Conservation (phyloP, 2,329 filamentous ascomycete genomes). For the Hirsutella minnesotensis region DNA sequence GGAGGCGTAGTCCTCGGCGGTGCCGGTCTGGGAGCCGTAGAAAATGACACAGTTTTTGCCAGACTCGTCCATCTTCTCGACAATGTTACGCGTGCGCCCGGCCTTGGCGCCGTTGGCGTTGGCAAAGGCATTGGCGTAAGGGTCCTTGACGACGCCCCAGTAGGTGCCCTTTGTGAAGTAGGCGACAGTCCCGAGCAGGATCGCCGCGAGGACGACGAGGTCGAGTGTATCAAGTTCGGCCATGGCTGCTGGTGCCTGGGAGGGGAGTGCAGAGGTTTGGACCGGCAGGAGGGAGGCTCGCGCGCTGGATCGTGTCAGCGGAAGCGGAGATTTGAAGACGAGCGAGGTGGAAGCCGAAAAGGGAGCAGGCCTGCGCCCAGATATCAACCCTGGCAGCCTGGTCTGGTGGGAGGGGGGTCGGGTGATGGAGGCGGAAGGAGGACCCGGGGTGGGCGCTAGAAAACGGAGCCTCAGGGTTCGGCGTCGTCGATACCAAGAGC, state of each 20-base stretch:
- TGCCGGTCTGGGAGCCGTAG: slow-evolving; percentile 97
- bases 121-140: slow-evolving; percentile 67
- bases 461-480: neutral
- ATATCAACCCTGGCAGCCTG: slow-evolving; percentile 1
- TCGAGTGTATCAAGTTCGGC: slow-evolving; percentile 94
- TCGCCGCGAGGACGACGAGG: slow-evolving; percentile 74
- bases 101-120: slow-evolving; percentile 60
- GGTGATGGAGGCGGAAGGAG: too few species aligned
- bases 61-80: slow-evolving; percentile 91
- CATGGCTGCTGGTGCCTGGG: slow-evolving; percentile 48
- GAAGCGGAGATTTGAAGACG: too few species aligned
- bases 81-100: slow-evolving; percentile 79
- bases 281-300: neutral
- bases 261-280: neutral
- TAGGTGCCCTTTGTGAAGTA: slow-evolving; percentile 97
- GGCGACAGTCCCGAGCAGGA: slow-evolving; percentile 77
- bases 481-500: too few species aligned
- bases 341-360: too few species aligned
- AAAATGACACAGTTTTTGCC: slow-evolving; percentile 97
- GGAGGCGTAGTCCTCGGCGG: slow-evolving; percentile 95
- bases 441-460: too few species aligned
- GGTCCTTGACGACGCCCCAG: slow-evolving; percentile 82
- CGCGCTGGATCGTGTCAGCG: neutral
- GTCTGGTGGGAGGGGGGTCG: too few species aligned
- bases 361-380: too few species aligned